Evolutionary conservation across 108 stramenopile species (phyloP).

Genomic region (Licmophora abbreviata): DNA sequence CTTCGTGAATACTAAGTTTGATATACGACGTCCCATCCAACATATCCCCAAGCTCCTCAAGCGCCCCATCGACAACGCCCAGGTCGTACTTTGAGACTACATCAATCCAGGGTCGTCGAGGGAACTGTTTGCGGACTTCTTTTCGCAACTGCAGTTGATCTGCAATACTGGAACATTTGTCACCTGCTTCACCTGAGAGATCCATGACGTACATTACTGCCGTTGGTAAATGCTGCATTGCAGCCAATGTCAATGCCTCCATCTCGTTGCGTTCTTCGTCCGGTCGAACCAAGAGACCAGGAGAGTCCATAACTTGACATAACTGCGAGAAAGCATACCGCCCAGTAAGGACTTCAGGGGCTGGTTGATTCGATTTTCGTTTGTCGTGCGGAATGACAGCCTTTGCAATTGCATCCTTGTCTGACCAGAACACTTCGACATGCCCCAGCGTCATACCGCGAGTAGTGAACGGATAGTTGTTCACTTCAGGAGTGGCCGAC

Average conservation of each 20-base stretch:
- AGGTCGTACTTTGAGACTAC: constrained; percentile 91
- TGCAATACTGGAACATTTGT: constrained; percentile 73
- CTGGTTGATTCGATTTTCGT: constrained; percentile 11
- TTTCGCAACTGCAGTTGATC: constrained; percentile 83
- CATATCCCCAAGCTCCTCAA: constrained; percentile 59
- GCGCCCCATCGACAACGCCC: constrained; percentile 59
- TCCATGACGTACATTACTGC: constrained; percentile 98
- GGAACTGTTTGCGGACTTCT: constrained; percentile 73
- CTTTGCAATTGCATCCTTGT: constrained; percentile 26
- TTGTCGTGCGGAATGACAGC: constrained; percentile 28
- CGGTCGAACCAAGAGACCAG: constrained; percentile 78
- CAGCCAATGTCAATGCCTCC: constrained; percentile 93
- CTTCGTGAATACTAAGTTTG: constrained; percentile 66
- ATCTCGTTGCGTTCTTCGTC: constrained; percentile 89
- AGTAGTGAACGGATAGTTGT: constrained; percentile 97
- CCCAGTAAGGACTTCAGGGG: constrained; percentile 11
- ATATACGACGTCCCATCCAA: constrained; percentile 58
- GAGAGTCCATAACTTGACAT: constrained; percentile 89
- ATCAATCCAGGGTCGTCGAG: constrained; percentile 92
- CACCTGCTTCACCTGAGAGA: constrained; percentile 83
- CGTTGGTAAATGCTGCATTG: constrained; percentile 92
- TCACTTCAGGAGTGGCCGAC: constrained; percentile 92
- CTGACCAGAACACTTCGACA: constrained; percentile 84
- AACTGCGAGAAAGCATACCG: constrained; percentile 47
- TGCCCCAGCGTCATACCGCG: constrained; percentile 94